Conservation (phyloP, 2,329 filamentous ascomycete genomes). For the Lachnum nothofagi region DNA sequence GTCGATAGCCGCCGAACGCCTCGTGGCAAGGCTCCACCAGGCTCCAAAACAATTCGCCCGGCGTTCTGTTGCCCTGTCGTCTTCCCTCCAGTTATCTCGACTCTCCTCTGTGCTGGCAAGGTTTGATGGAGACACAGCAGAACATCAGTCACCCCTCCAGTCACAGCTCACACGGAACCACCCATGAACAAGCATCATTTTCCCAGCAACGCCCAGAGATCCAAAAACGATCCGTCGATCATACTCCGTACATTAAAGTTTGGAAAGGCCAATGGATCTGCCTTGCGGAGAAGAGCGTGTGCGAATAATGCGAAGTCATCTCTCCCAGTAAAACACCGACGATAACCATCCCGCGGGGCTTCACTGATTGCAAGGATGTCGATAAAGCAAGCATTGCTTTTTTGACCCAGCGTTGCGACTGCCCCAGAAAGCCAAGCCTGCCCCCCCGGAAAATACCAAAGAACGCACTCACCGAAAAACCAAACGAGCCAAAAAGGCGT, state of each 20-base stretch:
- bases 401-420: slow-evolving; percentile 1
- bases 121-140: no score
- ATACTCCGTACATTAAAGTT: no score
- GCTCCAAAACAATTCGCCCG: slow-evolving; percentile 2
- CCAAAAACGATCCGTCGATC: no score
- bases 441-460: not conserved
- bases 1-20: slow-evolving; percentile 22
- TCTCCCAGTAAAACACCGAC: slow-evolving; percentile 1
- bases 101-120: no score
- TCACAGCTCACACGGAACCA: no score
- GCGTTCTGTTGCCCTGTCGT: not conserved
- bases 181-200: no score
- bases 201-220: no score
- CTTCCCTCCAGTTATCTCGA: not conserved
- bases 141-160: no score
- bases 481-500: no score
- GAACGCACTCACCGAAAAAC: not conserved
- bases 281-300: not conserved
- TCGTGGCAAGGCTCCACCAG: slow-evolving; percentile 26
- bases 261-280: not conserved
- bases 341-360: slow-evolving; percentile 19
- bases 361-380: slow-evolving; percentile 23
- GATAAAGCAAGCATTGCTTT: slow-evolving; percentile 24
- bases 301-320: not conserved
- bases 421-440: slow-evolving; percentile 1